Evolutionary conservation across 352 stramenopile species (phyloP).

Genomic region (Elongisporangium anandrum): DNA sequence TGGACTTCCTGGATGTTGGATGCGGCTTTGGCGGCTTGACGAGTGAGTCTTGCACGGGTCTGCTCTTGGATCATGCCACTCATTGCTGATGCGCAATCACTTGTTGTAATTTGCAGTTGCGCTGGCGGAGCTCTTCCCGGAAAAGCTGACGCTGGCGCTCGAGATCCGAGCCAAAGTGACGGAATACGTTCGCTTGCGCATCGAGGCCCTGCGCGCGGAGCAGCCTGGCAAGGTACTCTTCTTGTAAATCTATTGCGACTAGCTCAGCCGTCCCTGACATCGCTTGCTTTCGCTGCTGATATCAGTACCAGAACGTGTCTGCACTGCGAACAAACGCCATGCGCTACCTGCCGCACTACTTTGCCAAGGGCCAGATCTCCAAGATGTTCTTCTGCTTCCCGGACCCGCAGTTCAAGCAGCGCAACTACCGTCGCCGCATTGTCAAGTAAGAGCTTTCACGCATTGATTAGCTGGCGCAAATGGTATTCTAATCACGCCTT

Average conservation of each 20-base stretch:
- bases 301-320: constrained; percentile 95
- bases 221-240: constrained; percentile 36
- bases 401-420: constrained; percentile 99
- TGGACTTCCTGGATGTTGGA: constrained; percentile 95
- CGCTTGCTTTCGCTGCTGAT: too few species aligned
- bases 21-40: constrained; percentile 98
- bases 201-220: constrained; percentile 84
- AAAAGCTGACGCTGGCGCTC: constrained; percentile 95
- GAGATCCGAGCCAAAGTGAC: constrained; percentile 97
- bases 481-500: background rate
- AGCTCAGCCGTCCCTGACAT: too few species aligned
- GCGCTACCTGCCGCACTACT: constrained; percentile 88
- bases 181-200: constrained; percentile 90
- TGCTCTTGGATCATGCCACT: background rate
- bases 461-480: too few species aligned
- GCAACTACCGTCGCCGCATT: constrained; percentile 95
- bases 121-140: constrained; percentile 86
- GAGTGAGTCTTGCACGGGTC: constrained; percentile 18
- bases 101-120: constrained; percentile 52
- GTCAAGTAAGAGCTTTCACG: constrained; percentile 73
- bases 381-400: constrained; percentile 99
- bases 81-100: constrained; percentile 2
- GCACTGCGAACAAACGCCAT: constrained; percentile 97
- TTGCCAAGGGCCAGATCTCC: constrained; percentile 82
- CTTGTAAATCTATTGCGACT: background rate